Evolutionary conservation across 371 early-diverging fungal genomes (phyloP).

Genomic region (Chytridium lagenaria): DNA sequence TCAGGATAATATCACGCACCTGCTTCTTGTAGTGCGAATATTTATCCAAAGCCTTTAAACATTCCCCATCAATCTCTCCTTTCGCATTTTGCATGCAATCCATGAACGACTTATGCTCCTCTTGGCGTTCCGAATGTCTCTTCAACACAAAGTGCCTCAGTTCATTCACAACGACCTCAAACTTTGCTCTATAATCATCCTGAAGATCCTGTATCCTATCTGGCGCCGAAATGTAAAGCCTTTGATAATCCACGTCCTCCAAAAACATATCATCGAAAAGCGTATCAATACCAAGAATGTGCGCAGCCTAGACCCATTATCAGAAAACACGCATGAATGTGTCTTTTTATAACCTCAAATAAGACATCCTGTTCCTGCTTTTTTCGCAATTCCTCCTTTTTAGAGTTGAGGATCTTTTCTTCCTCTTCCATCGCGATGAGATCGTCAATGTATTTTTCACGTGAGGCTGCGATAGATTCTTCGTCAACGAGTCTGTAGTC

Average conservation of each 20-base stretch:
- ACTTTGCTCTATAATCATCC: conserved; percentile 55
- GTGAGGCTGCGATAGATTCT: conserved; percentile 54
- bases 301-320: conserved; percentile 45
- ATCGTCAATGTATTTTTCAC: conserved; percentile 61
- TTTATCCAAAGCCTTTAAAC: conserved; percentile 40
- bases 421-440: conserved; percentile 63
- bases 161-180: conserved; percentile 55
- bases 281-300: conserved; percentile 54
- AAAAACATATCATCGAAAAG: conserved; percentile 57
- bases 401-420: conserved; percentile 48
- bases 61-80: conserved; percentile 45
- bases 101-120: conserved; percentile 45
- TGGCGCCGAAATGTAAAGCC: conserved; percentile 44
- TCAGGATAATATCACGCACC: conserved; percentile 25
- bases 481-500: conserved; percentile 61
- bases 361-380: conserved; percentile 42
- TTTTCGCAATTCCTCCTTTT: conserved; percentile 43
- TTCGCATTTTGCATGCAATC: conserved; percentile 44
- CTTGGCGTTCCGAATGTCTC: conserved; percentile 46
- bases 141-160: conserved; percentile 52
- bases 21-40: conserved; percentile 55
- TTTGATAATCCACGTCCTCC: conserved; percentile 54
- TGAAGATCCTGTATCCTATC: conserved; percentile 43
- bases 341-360: conserved; percentile 42
- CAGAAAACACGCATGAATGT: background rate